Percentiles rank a stretch among this genome's conserved stretches.
Conservation (phyloP, 495 filamentous ascomycete genomes). For the Jackrogersella multiformis region DNA sequence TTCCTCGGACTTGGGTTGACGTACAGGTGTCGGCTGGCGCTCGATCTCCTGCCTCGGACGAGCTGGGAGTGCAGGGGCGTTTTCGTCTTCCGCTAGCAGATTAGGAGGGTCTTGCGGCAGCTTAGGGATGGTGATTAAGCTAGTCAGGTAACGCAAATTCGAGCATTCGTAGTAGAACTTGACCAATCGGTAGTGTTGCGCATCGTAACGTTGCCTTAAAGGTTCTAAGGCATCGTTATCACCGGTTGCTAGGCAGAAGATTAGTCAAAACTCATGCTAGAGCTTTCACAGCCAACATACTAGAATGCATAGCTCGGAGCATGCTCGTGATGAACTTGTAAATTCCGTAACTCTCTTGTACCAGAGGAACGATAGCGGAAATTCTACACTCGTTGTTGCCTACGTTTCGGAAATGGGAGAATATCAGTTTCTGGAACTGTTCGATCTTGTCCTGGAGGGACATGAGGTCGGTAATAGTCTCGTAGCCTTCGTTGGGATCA, state of each 20-base stretch:
- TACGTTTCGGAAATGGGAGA: constrained; percentile 90
- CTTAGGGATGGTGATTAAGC: constrained; percentile 94
- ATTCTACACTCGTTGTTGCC: constrained; percentile 97
- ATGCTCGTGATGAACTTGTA: constrained; percentile 97
- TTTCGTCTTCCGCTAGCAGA: constrained; percentile 82
- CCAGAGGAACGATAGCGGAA: constrained; percentile 88
- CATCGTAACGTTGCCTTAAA: constrained; percentile 85
- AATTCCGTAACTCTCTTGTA: constrained; percentile 98
- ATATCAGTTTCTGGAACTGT: constrained; percentile 96
- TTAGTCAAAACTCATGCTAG: constrained; percentile 38
- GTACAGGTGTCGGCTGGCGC: constrained; percentile 71
- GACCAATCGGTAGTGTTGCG: constrained; percentile 93
- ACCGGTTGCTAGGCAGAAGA: constrained; percentile 71
- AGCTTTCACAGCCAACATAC: constrained; percentile 59
- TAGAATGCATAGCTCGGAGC: constrained; percentile 95
- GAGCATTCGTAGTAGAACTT: constrained; percentile 99
- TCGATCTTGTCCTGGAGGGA: constrained; percentile 97
- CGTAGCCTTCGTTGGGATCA: constrained; percentile 98
- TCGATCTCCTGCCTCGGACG: constrained; percentile 79
- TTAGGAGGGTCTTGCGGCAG: constrained; percentile 94
- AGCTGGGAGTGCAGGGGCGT: constrained; percentile 81
- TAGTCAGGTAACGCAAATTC: constrained; percentile 94
- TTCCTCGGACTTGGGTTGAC: constrained; percentile 71
- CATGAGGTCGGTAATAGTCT: constrained; percentile 97
- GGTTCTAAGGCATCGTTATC: constrained; percentile 96